phyloP scores from a whole-genome alignment of 768 basidiomycete genomes.

The Suillus cothurnatus region DNA sequence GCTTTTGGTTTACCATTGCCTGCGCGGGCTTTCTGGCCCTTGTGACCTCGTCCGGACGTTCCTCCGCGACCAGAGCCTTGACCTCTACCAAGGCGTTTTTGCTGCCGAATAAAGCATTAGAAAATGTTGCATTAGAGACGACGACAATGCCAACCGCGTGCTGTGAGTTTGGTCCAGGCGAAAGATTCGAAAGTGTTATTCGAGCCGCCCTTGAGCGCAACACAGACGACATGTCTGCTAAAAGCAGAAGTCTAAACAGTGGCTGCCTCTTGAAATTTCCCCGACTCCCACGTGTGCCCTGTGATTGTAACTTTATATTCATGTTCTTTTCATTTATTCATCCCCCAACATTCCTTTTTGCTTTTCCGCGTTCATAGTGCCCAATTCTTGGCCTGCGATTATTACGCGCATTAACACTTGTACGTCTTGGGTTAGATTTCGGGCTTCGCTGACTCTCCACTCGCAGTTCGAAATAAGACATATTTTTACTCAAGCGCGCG shows the following conservation, averaged over 20 bases:
- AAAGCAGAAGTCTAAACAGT: not conserved
- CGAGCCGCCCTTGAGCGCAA: constrained; percentile 37
- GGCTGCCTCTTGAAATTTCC: not conserved
- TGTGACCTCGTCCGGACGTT: constrained; percentile 91
- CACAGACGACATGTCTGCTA: constrained; percentile 36
- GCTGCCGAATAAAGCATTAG: constrained; percentile 45
- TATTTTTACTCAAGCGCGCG: too few species aligned
- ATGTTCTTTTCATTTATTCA: too few species aligned
- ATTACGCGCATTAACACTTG: too few species aligned
- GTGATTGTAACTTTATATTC: too few species aligned
- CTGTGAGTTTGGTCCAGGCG: constrained; percentile 68
- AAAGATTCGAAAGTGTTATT: constrained; percentile 70
- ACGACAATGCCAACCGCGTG: constrained; percentile 54
- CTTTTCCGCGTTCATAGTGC: too few species aligned
- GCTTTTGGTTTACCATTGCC: constrained; percentile 81
- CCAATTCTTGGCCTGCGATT: too few species aligned
- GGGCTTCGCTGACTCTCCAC: too few species aligned
- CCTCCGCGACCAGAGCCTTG: constrained; percentile 90
- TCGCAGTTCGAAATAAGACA: too few species aligned
- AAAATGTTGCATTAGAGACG: not conserved
- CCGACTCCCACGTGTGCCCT: too few species aligned
- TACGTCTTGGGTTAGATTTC: too few species aligned
- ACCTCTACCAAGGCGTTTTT: constrained; percentile 94
- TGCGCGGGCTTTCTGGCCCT: constrained; percentile 93
- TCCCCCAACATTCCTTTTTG: too few species aligned